These are phyloP conservation scores for Acidiella bohemica DNA, from an alignment of 495 filamentous ascomycete genomes.

Conservation along the genomic window DNA sequence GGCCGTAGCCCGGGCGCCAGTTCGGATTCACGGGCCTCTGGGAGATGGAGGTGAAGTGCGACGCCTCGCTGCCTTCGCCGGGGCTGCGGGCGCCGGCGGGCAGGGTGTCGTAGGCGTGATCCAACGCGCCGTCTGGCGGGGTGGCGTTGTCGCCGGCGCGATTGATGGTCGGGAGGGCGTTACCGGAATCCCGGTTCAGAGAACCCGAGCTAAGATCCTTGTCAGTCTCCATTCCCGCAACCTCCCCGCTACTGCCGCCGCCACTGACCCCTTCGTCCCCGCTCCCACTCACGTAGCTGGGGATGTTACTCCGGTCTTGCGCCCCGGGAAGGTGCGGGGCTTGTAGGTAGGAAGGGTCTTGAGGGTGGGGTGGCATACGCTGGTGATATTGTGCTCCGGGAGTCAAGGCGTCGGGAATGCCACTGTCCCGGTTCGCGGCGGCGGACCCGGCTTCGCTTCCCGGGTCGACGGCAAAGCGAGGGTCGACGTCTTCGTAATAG, in stretches of 20 bases:
- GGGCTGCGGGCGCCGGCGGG: slow-evolving; percentile 57
- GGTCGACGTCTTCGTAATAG: slow-evolving; percentile 93
- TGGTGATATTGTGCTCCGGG: slow-evolving; percentile 9
- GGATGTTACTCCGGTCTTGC: slow-evolving; percentile 1
- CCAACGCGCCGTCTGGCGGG: slow-evolving; percentile 2
- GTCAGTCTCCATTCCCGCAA: slow-evolving; percentile 4
- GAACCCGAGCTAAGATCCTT: slow-evolving; percentile 2
- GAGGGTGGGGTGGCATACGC: slow-evolving; percentile 9
- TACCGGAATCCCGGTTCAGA: background rate
- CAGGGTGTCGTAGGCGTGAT: slow-evolving; percentile 42
- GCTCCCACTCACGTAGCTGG: slow-evolving; percentile 7
- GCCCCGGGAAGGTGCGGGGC: background rate
- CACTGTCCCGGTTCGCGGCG: slow-evolving; percentile 18
- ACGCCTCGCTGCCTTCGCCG: slow-evolving; percentile 53
- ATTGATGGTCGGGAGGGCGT: background rate
- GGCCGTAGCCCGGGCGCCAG: slow-evolving; percentile 43
- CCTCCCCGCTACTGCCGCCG: background rate
- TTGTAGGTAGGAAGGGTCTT: slow-evolving; percentile 9
- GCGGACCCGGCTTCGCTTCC: slow-evolving; percentile 22
- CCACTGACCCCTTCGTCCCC: background rate
- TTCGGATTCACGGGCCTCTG: slow-evolving; percentile 77
- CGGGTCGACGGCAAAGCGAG: slow-evolving; percentile 54
- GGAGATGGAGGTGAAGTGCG: slow-evolving; percentile 72
- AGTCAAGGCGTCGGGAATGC: slow-evolving; percentile 11
- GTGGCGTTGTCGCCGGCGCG: background rate